A percentile compares a stretch with the other conserved stretches of the same genome.
Evolutionary conservation across 2,329 filamentous ascomycete genomes (phyloP).

Genomic region (Phialophora tarda): DNA sequence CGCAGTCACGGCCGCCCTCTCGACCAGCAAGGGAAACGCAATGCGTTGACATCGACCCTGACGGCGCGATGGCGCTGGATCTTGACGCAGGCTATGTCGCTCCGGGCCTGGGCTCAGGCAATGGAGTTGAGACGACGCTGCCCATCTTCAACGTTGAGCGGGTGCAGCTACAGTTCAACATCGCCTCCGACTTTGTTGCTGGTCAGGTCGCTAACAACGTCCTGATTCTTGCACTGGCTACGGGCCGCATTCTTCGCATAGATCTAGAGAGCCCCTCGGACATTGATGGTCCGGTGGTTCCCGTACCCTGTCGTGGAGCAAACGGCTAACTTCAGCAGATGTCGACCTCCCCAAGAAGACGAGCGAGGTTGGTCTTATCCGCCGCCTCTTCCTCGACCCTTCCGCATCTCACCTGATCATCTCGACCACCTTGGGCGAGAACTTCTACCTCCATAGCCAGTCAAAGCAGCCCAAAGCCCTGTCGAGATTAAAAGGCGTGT

Average conservation of each 20-base stretch:
- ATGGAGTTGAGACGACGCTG: slow-evolving; percentile 64
- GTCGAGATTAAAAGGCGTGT: slow-evolving; percentile 80
- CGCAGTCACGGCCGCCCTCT: neutral
- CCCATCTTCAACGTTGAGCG: slow-evolving; percentile 95
- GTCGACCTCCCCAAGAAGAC: slow-evolving; percentile 95
- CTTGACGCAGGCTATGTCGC: slow-evolving; percentile 73
- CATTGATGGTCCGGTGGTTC: slow-evolving; percentile 73
- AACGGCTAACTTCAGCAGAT: slow-evolving; percentile 63
- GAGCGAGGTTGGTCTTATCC: slow-evolving; percentile 88
- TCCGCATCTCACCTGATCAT: slow-evolving; percentile 94
- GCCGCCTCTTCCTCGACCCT: slow-evolving; percentile 95
- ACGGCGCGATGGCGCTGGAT: slow-evolving; percentile 70
- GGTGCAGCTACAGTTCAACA: slow-evolving; percentile 91
- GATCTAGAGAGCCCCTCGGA: slow-evolving; percentile 92
- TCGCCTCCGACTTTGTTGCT: slow-evolving; percentile 93
- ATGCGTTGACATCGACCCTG: slow-evolving; percentile 24
- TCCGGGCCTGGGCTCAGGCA: slow-evolving; percentile 65
- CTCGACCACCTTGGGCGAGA: slow-evolving; percentile 88
- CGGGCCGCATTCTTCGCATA: slow-evolving; percentile 89
- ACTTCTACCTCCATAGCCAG: slow-evolving; percentile 97
- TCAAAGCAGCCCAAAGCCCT: slow-evolving; percentile 85
- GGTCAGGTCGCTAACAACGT: slow-evolving; percentile 98
- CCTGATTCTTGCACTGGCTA: slow-evolving; percentile 87
- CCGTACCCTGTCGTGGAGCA: neutral
- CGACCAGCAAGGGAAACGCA: neutral